Conservation (phyloP, 345 rosid genomes). For the Salix arbutifolia region DNA sequence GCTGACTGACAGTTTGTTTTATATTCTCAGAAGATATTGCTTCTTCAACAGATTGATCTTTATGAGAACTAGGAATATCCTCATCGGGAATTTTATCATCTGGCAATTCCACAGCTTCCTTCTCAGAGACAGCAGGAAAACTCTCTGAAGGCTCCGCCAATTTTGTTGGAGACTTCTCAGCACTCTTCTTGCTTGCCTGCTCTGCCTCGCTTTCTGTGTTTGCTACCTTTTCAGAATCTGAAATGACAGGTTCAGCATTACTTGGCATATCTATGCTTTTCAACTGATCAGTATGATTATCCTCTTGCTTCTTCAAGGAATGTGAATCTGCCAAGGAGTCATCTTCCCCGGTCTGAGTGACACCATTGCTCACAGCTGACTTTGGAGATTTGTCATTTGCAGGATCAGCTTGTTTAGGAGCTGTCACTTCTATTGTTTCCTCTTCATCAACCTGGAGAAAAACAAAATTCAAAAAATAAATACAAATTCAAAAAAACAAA, state of each 20-base stretch:
- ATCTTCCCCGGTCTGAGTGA: slow-evolving; percentile 36
- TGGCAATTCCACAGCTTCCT: slow-evolving; percentile 28
- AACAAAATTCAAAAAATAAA: slow-evolving; percentile 4
- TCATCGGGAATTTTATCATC: slow-evolving; percentile 31
- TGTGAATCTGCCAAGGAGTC: slow-evolving; percentile 42
- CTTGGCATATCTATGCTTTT: slow-evolving; percentile 29
- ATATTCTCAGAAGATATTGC: slow-evolving; percentile 41
- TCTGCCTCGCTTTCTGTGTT: slow-evolving; percentile 31
- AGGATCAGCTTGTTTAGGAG: slow-evolving; percentile 41
- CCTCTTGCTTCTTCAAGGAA: slow-evolving; percentile 42
- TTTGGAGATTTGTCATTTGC: slow-evolving; percentile 48
- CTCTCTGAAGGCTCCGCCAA: slow-evolving; percentile 37
- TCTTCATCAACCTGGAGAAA: slow-evolving; percentile 43
- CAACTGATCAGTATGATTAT: slow-evolving; percentile 19
- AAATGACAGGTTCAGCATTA: slow-evolving; percentile 39
- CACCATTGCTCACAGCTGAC: slow-evolving; percentile 63
- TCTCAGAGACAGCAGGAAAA: slow-evolving; percentile 39
- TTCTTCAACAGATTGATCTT: slow-evolving; percentile 34
- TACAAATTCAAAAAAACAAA: background rate
- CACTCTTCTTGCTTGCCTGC: slow-evolving; percentile 27
- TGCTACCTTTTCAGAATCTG: slow-evolving; percentile 28
- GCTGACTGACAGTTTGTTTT: slow-evolving; percentile 33
- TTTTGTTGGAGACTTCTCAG: slow-evolving; percentile 31
- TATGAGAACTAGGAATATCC: slow-evolving; percentile 31
- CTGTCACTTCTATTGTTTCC: slow-evolving; percentile 34